Conservation (phyloP, 495 filamentous ascomycete genomes). For the Parmelia sp. region DNA sequence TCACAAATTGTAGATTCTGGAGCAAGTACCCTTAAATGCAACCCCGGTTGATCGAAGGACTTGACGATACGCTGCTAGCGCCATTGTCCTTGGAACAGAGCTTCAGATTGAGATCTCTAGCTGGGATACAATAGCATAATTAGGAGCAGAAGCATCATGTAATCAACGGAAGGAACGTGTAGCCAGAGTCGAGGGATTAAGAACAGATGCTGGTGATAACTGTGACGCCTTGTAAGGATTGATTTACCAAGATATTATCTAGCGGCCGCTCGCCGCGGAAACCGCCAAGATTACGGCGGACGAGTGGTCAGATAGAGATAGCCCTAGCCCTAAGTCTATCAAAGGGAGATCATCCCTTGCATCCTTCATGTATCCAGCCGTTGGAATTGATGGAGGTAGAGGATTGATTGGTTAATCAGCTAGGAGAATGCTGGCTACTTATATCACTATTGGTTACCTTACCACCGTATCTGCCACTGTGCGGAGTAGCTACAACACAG, state of each 20-base stretch:
- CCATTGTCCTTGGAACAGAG: slow-evolving; percentile 37
- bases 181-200: not conserved
- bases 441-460: no score
- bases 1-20: not conserved
- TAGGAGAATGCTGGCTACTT: no score
- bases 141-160: not conserved
- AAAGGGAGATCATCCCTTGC: no score
- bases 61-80: slow-evolving; percentile 72
- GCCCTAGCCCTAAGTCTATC: no score
- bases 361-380: no score
- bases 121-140: not conserved
- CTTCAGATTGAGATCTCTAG: not conserved
- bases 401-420: no score
- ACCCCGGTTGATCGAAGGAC: slow-evolving; percentile 74
- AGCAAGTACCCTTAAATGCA: slow-evolving; percentile 68
- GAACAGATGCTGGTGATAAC: not conserved
- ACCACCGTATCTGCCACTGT: no score
- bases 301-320: no score
- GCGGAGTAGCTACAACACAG: no score
- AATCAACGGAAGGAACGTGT: not conserved
- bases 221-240: not conserved
- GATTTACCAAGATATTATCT: not conserved
- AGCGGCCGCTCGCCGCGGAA: no score
- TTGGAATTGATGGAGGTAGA: no score
- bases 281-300: no score